Evolutionary conservation across 805 yeast genomes (phyloP).

Genomic region (Saccharomycopsis sp.): DNA sequence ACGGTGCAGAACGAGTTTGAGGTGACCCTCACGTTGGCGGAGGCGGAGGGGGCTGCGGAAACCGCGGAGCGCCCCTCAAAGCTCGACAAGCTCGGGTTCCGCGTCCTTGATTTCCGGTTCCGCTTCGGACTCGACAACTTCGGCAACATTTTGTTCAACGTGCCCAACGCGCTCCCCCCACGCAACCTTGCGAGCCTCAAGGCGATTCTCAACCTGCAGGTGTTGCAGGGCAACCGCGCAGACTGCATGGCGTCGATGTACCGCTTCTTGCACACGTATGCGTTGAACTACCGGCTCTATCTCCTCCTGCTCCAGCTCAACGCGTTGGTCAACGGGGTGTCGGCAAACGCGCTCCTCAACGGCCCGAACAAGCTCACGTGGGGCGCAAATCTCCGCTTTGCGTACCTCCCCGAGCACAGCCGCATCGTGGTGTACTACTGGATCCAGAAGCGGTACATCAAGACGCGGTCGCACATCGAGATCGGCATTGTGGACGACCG

Average conservation of each 20-base stretch:
- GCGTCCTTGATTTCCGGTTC: constrained; percentile 12
- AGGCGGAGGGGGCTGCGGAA: background rate
- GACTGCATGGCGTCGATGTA: constrained; percentile 14
- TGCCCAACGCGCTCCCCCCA: constrained; percentile 6
- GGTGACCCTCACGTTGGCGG: constrained; percentile 11
- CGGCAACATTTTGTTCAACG: constrained; percentile 11
- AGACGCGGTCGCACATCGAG: constrained; percentile 10
- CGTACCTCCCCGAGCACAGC: constrained; percentile 12
- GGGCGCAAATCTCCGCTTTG: constrained; percentile 16
- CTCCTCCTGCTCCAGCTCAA: constrained; percentile 14
- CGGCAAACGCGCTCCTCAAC: constrained; percentile 1
- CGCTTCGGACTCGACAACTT: constrained; percentile 12
- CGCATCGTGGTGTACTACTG: constrained; percentile 16
- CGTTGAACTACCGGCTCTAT: constrained; percentile 16
- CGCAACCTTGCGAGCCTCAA: constrained; percentile 7
- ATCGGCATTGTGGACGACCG: constrained; percentile 9
- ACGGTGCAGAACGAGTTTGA: constrained; percentile 15
- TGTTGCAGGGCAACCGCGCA: background rate
- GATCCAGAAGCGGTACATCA: constrained; percentile 14
- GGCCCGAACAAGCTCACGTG: constrained; percentile 19
- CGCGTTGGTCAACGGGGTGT: constrained; percentile 10
- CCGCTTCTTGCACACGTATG: constrained; percentile 14
- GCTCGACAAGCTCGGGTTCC: constrained; percentile 9
- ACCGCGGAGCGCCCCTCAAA: background rate
- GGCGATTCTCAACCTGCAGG: constrained; percentile 6